Percentiles rank a stretch among this genome's conserved stretches.
These are phyloP conservation scores for Theileria parva DNA, from an alignment of 169 alveolate genomes.

Conservation along the genomic window DNA sequence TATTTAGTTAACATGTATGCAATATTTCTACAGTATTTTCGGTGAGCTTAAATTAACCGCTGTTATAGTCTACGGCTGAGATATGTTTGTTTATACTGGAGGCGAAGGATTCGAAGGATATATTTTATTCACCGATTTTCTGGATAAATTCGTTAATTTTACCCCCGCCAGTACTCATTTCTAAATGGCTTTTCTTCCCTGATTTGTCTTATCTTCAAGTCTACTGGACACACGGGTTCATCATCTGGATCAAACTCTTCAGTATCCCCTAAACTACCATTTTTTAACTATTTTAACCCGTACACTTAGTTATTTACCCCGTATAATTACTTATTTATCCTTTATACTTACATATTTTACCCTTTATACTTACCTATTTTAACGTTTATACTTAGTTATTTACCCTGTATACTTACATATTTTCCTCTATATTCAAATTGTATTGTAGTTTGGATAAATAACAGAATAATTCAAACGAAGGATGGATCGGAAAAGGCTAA, in stretches of 20 bases:
- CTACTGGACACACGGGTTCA: conserved; percentile 61
- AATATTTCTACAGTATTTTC: too few relatives aligned
- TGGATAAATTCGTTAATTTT: conserved; percentile 45
- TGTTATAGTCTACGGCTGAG: conserved; percentile 51
- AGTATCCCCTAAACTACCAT: conserved; percentile 13
- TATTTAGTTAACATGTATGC: too few relatives aligned
- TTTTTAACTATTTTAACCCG: too few relatives aligned
- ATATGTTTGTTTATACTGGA: conserved; percentile 53
- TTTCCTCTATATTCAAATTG: too few relatives aligned
- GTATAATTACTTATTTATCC: too few relatives aligned
- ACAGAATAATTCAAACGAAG: conserved; percentile 11
- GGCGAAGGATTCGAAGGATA: conserved; percentile 45
- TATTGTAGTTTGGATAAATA: conserved; percentile 28
- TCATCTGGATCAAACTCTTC: conserved; percentile 49
- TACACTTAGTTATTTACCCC: too few relatives aligned
- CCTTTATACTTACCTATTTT: too few relatives aligned
- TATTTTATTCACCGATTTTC: conserved; percentile 36
- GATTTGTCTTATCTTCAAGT: conserved; percentile 32
- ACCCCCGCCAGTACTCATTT: conserved; percentile 45
- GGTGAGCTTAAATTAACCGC: too few relatives aligned
- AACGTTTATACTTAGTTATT: too few relatives aligned
- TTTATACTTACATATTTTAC: too few relatives aligned
- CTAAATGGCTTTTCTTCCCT: conserved; percentile 28
- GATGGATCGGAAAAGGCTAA: conserved; percentile 44
- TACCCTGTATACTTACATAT: too few relatives aligned